phyloP scores from a whole-genome alignment of 306 rosid species.

The Quercus robur region DNA sequence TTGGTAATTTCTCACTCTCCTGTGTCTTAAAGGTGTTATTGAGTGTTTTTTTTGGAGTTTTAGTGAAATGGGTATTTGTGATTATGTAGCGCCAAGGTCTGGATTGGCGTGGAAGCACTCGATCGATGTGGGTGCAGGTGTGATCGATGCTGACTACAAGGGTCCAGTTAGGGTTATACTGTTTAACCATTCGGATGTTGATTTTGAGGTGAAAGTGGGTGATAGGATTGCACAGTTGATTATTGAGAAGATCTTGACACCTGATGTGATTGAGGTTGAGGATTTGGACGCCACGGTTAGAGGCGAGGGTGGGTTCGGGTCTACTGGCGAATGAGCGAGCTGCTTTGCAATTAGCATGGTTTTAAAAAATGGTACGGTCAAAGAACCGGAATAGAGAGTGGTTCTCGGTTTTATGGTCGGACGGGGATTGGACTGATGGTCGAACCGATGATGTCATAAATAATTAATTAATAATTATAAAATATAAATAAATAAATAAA shows the following conservation, averaged over 20 bases:
- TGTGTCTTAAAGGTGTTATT: too few relatives aligned
- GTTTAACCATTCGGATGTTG: conserved; percentile 68
- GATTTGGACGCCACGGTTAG: conserved; percentile 69
- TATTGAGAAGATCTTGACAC: conserved; percentile 64
- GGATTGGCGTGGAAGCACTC: too few relatives aligned
- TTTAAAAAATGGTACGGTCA: too few relatives aligned
- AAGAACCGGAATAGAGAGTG: too few relatives aligned
- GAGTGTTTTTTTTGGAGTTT: too few relatives aligned
- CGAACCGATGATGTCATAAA: too few relatives aligned
- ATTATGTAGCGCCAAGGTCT: too few relatives aligned
- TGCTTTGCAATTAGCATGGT: background rate
- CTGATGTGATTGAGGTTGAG: conserved; percentile 54
- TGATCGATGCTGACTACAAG: conserved; percentile 84
- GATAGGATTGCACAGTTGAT: conserved; percentile 85
- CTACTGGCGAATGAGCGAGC: conserved; percentile 61
- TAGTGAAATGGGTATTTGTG: background rate
- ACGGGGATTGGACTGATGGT: too few relatives aligned
- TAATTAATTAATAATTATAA: too few relatives aligned
- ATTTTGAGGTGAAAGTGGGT: conserved; percentile 64
- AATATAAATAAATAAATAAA: too few relatives aligned
- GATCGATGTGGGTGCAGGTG: too few relatives aligned
- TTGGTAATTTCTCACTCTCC: conserved; percentile 21
- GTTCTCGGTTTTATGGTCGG: too few relatives aligned
- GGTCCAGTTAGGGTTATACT: conserved; percentile 75
- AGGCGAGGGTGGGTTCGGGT: conserved; percentile 82